Base-by-base conservation (phyloP, 1,284 basidiomycete genomes). In the Microbotryum violaceum region DNA sequence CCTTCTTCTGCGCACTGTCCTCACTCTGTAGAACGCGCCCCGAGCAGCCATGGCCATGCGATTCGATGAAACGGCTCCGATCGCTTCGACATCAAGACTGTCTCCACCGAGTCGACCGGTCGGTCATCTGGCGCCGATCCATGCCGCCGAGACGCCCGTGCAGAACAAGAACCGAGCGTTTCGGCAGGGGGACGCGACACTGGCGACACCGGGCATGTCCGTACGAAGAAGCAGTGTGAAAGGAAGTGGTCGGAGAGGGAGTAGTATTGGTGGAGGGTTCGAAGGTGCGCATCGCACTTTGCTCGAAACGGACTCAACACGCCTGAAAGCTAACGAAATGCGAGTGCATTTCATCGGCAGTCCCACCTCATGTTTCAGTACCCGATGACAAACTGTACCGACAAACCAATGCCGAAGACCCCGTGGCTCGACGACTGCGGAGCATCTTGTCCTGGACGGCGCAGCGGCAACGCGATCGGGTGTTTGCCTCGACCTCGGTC, bases 181-280 rank as follows among this genome's bases (percentile, higher is more conserved):
- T 27, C 49, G 66, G 9, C 61, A 58, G 6, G 27, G 51, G 6
- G 46, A 49, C 8, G 65, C 61, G 1, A 64, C 62, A 25, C 66
- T 58, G 5, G 66, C 47, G 23, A 64, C 61, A 25, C 54, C n/a
- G 1, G 54, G 27, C 4, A 44, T 56, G 42, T 49, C 53, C 12
- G 62, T 44, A 21, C 44, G 65, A 52, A 20, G 66, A 33, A 58
- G 50, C 7, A 67, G 66, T 33, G 61, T 51, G 44, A 54, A 54
- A 16, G 61, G 63, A 21, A 65, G 66, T n/a, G 55, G 59, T 21
- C 51, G 60, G n/a, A 33, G 63, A 42, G 64, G 63, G 18, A 68
- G 66, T 50, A 63, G 59, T 25, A 68, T 65, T 16, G 63, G 63
- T 3, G 61, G 61, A 2, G 66, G 66, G 6, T 68, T 61, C 46